phyloP scores from a whole-genome alignment of 106 monocot genomes.

The Chionographis japonica region DNA sequence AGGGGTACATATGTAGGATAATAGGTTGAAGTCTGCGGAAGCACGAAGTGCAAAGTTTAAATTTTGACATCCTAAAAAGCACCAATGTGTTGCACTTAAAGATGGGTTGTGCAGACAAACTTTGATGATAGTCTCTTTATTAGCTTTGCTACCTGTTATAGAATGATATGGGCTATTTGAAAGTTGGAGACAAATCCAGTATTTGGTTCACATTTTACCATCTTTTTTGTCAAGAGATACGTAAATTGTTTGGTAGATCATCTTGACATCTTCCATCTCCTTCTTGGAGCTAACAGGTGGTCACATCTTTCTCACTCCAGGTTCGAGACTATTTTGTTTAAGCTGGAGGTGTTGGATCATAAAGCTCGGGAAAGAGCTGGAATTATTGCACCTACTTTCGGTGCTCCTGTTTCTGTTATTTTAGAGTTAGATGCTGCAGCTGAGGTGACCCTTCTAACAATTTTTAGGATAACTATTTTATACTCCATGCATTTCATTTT shows the following conservation, averaged over 20 bases:
- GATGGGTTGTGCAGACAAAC: too few relatives aligned
- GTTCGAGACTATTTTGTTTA: constrained; percentile 77
- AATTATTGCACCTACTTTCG: constrained; percentile 51
- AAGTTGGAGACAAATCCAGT: too few relatives aligned
- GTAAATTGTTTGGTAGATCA: not conserved
- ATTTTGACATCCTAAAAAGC: too few relatives aligned
- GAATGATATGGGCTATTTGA: too few relatives aligned
- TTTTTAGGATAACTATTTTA: not conserved
- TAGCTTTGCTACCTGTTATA: too few relatives aligned
- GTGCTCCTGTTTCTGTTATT: constrained; percentile 64
- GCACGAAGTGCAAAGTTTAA: too few relatives aligned
- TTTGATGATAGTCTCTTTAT: too few relatives aligned
- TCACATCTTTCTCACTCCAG: constrained; percentile 32
- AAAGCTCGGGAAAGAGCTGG: constrained; percentile 88
- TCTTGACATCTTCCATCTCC: not conserved
- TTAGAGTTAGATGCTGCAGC: constrained; percentile 77
- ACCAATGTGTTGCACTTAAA: too few relatives aligned
- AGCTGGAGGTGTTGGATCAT: constrained; percentile 92
- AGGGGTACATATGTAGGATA: too few relatives aligned
- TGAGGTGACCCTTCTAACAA: constrained; percentile 50
- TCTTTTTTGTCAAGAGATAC: too few relatives aligned
- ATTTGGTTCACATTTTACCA: too few relatives aligned
- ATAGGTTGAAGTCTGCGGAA: too few relatives aligned
- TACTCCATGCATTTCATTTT: not conserved
- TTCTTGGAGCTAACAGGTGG: constrained; percentile 6